Percentiles rank a stretch among this genome's conserved stretches.
Conservation (phyloP, 371 early-diverging fungal species). For the Blyttiomyces sp. region DNA sequence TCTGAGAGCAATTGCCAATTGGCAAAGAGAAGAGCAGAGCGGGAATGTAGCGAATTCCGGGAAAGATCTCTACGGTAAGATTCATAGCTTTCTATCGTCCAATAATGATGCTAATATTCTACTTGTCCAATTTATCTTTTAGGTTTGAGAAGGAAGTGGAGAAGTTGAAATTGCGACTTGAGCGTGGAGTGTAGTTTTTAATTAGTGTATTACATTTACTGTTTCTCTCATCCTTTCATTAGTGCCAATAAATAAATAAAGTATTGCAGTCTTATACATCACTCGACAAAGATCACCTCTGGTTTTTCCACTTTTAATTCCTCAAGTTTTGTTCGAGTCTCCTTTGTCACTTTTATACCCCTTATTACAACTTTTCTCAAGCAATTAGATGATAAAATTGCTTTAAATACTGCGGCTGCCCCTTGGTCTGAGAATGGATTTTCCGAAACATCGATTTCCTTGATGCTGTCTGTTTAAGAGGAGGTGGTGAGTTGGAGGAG, state of each 20-base stretch:
- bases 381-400: conserved; percentile 26
- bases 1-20: conserved; percentile 67
- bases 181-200: too few species aligned
- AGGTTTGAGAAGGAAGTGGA: conserved; percentile 47
- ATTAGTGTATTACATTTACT: too few species aligned
- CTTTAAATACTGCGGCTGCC: conserved; percentile 33
- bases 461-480: conserved; percentile 18
- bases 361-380: conserved; percentile 19
- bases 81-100: not conserved
- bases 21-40: conserved; percentile 70
- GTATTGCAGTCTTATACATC: too few species aligned
- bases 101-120: too few species aligned
- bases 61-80: conserved; percentile 48
- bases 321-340: conserved; percentile 29
- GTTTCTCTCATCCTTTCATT: too few species aligned
- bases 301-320: conserved; percentile 38
- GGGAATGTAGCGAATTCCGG: conserved; percentile 62
- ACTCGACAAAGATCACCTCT: conserved; percentile 28
- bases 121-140: not conserved
- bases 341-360: conserved; percentile 33
- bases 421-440: conserved; percentile 37
- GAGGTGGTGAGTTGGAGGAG: not conserved
- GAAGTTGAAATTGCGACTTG: conserved; percentile 26
- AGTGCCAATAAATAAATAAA: too few species aligned
- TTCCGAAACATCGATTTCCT: conserved; percentile 36